These are phyloP conservation scores for Vanderwaltozyma polyspora DNA, from an alignment of 805 yeast species.

Conservation along the genomic window DNA sequence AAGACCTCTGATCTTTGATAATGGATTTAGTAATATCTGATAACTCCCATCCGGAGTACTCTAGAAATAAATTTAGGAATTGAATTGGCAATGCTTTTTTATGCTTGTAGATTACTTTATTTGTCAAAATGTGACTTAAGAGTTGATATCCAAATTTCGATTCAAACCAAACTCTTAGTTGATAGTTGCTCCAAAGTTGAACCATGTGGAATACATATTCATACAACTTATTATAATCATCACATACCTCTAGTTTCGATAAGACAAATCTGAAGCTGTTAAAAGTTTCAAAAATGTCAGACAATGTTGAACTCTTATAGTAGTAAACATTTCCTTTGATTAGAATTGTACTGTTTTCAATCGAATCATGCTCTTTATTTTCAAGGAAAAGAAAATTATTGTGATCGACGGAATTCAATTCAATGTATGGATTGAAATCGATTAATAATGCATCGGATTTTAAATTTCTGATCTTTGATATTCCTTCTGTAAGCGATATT, in stretches of 20 bases:
- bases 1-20: conserved; percentile 45
- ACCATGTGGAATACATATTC: conserved; percentile 12
- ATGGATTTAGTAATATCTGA: conserved; percentile 43
- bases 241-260: conserved; percentile 5
- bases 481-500: neutral
- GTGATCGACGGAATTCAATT: neutral
- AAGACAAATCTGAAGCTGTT: conserved; percentile 11
- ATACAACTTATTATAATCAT: conserved; percentile 7
- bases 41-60: conserved; percentile 46
- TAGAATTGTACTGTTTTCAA: neutral
- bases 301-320: conserved; percentile 9
- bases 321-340: conserved; percentile 7
- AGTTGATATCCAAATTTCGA: conserved; percentile 13
- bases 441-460: conserved; percentile 10
- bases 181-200: conserved; percentile 8
- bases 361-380: neutral
- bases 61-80: conserved; percentile 38
- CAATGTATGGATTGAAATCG: conserved; percentile 12
- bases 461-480: conserved; percentile 4
- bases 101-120: conserved; percentile 7
- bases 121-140: conserved; percentile 11
- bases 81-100: conserved; percentile 27
- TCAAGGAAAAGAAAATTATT: neutral
- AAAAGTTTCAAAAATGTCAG: conserved; percentile 12
- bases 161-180: conserved; percentile 11